These are phyloP conservation scores for Aspergillus ruber DNA, from an alignment of 2,329 filamentous ascomycete genomes.

Conservation along the genomic window DNA sequence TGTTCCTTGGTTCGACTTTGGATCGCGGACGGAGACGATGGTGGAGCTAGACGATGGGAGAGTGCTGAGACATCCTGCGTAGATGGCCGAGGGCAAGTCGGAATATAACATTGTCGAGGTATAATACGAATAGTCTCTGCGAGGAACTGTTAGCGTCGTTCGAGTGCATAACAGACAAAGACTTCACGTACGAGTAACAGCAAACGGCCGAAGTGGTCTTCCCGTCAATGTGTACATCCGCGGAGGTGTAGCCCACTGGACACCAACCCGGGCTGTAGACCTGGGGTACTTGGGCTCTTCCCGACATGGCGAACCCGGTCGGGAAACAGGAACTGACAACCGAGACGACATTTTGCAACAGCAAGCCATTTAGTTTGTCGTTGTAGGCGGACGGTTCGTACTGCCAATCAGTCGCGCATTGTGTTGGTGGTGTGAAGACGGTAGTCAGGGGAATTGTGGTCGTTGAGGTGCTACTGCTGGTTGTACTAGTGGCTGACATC, in stretches of 20 bases:
- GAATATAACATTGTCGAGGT: constrained; percentile 4
- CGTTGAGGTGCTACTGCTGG: background rate
- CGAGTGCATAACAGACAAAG: background rate
- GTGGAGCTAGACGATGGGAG: constrained; percentile 7
- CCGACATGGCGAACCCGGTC: constrained; percentile 8
- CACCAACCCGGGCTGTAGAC: constrained; percentile 21
- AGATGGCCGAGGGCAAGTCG: background rate
- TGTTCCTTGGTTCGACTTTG: constrained; percentile 3
- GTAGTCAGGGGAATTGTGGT: constrained; percentile 2
- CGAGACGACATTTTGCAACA: constrained; percentile 14
- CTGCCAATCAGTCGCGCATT: constrained; percentile 16
- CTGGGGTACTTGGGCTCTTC: constrained; percentile 6
- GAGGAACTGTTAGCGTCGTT: background rate
- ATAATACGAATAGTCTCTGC: constrained; percentile 5
- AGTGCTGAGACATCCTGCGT: constrained; percentile 11
- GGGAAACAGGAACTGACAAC: constrained; percentile 5
- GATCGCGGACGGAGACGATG: constrained; percentile 10
- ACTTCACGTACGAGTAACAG: constrained; percentile 14
- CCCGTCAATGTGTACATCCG: constrained; percentile 9
- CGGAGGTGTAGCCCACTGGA: constrained; percentile 19
- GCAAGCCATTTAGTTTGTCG: constrained; percentile 9
- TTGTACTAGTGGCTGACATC: background rate
- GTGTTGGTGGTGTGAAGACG: constrained; percentile 16
- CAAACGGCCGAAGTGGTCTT: constrained; percentile 19
- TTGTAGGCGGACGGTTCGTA: constrained; percentile 13